phyloP scores from a whole-genome alignment of 352 stramenopile genomes.

The Globisporangium iwayamae region DNA sequence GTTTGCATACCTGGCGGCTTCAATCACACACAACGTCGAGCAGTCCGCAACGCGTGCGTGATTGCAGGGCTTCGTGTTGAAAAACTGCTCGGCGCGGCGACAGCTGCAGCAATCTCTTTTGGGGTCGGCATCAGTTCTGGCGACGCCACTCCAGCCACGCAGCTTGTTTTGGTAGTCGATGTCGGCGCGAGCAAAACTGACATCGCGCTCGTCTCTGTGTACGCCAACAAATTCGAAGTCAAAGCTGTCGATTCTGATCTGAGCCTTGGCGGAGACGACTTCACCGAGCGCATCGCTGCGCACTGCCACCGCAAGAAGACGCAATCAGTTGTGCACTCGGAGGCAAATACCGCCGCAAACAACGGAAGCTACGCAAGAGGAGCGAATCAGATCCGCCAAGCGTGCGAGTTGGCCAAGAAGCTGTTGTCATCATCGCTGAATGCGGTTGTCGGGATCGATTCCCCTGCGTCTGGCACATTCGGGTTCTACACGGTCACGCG shows the following conservation, averaged over 20 bases:
- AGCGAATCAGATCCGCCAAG: constrained; percentile 26
- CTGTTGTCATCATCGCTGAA: constrained; percentile 33
- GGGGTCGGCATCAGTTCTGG: not conserved
- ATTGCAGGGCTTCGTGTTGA: constrained; percentile 32
- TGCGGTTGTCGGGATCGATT: constrained; percentile 32
- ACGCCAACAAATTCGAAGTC: constrained; percentile 5
- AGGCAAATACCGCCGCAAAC: not conserved
- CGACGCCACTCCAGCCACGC: not conserved
- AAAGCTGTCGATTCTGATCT: constrained; percentile 14
- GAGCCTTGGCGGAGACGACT: constrained; percentile 18
- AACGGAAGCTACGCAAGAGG: constrained; percentile 9
- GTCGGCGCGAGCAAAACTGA: constrained; percentile 11
- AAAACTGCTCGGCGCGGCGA: constrained; percentile 31
- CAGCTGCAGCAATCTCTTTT: constrained; percentile 28
- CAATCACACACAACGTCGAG: constrained; percentile 43
- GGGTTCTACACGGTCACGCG: constrained; percentile 30
- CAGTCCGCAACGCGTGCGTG: constrained; percentile 31
- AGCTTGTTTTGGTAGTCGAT: constrained; percentile 4
- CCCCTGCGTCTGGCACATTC: constrained; percentile 21
- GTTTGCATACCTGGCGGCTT: constrained; percentile 33
- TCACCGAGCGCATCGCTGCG: constrained; percentile 26
- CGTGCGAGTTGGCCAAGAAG: constrained; percentile 37
- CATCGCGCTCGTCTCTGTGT: constrained; percentile 21
- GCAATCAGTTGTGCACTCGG: not conserved
- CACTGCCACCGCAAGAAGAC: constrained; percentile 17